phyloP scores from a whole-genome alignment of 345 rosid species.

The Populus tremula region DNA sequence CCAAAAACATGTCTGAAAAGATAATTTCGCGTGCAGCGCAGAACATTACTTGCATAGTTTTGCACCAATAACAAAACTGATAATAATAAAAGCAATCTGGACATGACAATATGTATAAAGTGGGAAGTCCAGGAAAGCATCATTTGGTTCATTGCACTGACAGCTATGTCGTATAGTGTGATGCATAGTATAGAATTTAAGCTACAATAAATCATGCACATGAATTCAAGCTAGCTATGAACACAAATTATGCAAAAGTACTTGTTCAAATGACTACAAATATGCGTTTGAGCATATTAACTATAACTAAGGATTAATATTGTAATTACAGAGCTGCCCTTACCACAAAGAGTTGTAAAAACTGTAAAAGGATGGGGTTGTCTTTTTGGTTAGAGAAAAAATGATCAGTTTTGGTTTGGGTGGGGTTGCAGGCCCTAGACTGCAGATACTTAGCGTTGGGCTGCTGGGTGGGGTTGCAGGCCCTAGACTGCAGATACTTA shows the following conservation, averaged over 20 bases:
- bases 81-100: neutral
- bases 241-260: neutral
- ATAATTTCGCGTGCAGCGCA: neutral
- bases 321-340: too few relatives aligned
- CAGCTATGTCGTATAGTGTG: neutral
- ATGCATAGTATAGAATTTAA: neutral
- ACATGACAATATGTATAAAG: neutral
- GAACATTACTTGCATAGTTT: neutral
- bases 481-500: too few relatives aligned
- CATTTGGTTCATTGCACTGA: neutral
- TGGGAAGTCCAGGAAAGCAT: neutral
- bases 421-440: accelerated
- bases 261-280: neutral
- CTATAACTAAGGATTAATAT: too few relatives aligned
- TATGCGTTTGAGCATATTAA: neutral
- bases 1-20: neutral
- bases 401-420: accelerated
- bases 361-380: accelerated
- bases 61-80: neutral
- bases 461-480: accelerated
- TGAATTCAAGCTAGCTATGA: neutral
- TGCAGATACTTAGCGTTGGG: too few relatives aligned
- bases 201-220: neutral
- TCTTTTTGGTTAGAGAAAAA: too few relatives aligned
- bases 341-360: too few relatives aligned